Evolutionary conservation across 495 filamentous ascomycete species (phyloP).

Genomic region (Achaetomiella virescens): DNA sequence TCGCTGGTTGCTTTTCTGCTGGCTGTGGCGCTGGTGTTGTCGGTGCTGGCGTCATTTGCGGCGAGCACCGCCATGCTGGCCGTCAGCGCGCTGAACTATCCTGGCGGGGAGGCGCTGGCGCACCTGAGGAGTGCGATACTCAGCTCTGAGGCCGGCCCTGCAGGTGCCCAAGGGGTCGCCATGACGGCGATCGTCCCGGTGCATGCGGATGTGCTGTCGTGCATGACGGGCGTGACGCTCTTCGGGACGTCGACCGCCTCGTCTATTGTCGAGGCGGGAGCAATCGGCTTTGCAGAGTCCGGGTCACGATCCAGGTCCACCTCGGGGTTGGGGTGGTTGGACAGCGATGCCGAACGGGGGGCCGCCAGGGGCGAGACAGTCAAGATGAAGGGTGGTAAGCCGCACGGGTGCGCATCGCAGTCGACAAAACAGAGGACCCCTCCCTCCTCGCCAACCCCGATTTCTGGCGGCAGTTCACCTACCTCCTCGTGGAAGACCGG

Average conservation of each 20-base stretch:
- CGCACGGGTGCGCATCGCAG: conserved; percentile 27
- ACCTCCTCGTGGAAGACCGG: conserved; percentile 66
- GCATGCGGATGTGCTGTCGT: conserved; percentile 80
- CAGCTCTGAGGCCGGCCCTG: neutral
- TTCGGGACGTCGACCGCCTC: conserved; percentile 49
- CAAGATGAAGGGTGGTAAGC: neutral
- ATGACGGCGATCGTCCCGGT: conserved; percentile 39
- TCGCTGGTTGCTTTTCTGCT: conserved; percentile 48
- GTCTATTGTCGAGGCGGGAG: neutral
- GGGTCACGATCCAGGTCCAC: neutral
- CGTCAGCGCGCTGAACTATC: conserved; percentile 76
- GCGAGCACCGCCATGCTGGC: conserved; percentile 59
- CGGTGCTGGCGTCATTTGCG: conserved; percentile 53
- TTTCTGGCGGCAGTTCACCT: conserved; percentile 84
- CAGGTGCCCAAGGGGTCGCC: conserved; percentile 24
- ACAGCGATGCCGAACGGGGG: too few species aligned
- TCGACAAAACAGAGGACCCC: conserved; percentile 62
- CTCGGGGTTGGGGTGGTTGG: neutral
- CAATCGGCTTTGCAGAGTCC: too few species aligned
- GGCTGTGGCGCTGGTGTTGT: conserved; percentile 48
- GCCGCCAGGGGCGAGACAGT: neutral
- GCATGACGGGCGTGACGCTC: conserved; percentile 89
- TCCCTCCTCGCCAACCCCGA: conserved; percentile 46
- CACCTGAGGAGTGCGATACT: conserved; percentile 48
- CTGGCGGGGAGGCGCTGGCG: conserved; percentile 67